Base-by-base conservation (phyloP, 192 early-diverging fungal genomes). In the Linnemannia hyalina region DNA sequence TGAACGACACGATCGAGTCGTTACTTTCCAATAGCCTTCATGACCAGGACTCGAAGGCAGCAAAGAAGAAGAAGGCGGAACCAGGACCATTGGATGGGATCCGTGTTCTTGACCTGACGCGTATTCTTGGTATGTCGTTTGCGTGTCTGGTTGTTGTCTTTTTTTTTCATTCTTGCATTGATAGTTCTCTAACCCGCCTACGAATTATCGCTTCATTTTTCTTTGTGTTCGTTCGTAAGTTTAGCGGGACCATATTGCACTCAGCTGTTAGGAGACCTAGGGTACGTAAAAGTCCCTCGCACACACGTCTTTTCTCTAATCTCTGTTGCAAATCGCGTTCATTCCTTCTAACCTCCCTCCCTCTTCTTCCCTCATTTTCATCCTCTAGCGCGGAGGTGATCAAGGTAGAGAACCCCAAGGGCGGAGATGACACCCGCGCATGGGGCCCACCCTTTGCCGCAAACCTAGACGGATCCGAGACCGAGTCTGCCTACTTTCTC, bases 401-500 rank as follows among this genome's bases (percentile, higher is more conserved):
- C 87, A 99, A 99, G 74, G 88, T 99, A 42, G 98, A 98, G 88
- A 92, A 95, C 70, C 97, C 97, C 1, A 80, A 82, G 9, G 81
- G 91, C 6, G 97, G 97, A 44, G 97, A 98, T 85, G 98, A 99
- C 82, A 98, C 98, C 5, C 93, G 98, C 3, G 74, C 91, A 38
- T 99, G 97, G 97, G 96, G 97, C 16, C 93, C 95, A 7, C 94
- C 94, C 10, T 92, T 81, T 79, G 90, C 90, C n/a, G 41, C 70
- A 36, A 91, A 88, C 70, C 20, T 70, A 4, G 88, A 90, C 41
- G 36, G 73, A 26, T 74, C 69, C 8, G 88, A 91, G 44, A 91
- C 90, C 1, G 97, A 98, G 76, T 93, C 91, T 63, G 96, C 97
- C 10, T 99, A 99, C 83, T 99, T 97, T 86, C 88, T 99, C 55